These are phyloP conservation scores for Claviceps sp. DNA, from an alignment of 2,329 filamentous ascomycete species.

Conservation along the genomic window DNA sequence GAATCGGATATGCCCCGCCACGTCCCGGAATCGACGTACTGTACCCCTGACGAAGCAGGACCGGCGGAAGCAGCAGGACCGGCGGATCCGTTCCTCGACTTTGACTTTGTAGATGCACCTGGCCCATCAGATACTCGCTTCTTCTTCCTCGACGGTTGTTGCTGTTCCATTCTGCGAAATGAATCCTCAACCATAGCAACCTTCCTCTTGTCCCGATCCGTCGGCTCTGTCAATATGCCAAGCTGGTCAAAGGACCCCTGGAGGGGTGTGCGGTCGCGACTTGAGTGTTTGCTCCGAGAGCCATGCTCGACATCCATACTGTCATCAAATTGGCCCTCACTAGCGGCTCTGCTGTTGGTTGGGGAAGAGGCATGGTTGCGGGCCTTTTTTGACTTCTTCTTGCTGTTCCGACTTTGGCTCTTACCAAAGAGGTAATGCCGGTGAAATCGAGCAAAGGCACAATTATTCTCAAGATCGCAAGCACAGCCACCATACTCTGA, in stretches of 20 bases:
- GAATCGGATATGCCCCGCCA: slow-evolving; percentile 41
- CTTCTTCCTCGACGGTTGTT: slow-evolving; percentile 45
- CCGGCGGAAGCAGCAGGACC: slow-evolving; percentile 19
- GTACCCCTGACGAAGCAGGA: slow-evolving; percentile 3
- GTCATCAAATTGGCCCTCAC: slow-evolving; percentile 46
- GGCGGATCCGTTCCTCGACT: slow-evolving; percentile 24
- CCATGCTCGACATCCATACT: slow-evolving; percentile 36
- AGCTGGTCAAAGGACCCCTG: slow-evolving; percentile 47
- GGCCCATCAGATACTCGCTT: slow-evolving; percentile 47
- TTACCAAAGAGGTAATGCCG: slow-evolving; percentile 38
- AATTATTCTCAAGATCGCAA: slow-evolving; percentile 50
- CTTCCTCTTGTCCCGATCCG: slow-evolving; percentile 54
- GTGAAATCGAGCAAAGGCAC: slow-evolving; percentile 51
- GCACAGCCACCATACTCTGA: slow-evolving; percentile 72
- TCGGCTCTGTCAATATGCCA: slow-evolving; percentile 48
- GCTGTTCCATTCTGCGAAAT: slow-evolving; percentile 48
- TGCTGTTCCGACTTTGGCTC: slow-evolving; percentile 26
- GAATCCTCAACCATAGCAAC: slow-evolving; percentile 52
- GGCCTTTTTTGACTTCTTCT: slow-evolving; percentile 41
- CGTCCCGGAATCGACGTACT: slow-evolving; percentile 40
- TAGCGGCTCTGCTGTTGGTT: slow-evolving; percentile 50
- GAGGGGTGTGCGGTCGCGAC: slow-evolving; percentile 50
- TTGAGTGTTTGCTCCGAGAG: slow-evolving; percentile 50
- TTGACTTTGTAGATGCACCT: slow-evolving; percentile 22
- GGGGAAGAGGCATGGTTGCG: slow-evolving; percentile 45